Evolutionary conservation across 345 rosid species (phyloP), one percentile per base, ranked within the genome.

Genomic region (Brassica rapa): DNA sequence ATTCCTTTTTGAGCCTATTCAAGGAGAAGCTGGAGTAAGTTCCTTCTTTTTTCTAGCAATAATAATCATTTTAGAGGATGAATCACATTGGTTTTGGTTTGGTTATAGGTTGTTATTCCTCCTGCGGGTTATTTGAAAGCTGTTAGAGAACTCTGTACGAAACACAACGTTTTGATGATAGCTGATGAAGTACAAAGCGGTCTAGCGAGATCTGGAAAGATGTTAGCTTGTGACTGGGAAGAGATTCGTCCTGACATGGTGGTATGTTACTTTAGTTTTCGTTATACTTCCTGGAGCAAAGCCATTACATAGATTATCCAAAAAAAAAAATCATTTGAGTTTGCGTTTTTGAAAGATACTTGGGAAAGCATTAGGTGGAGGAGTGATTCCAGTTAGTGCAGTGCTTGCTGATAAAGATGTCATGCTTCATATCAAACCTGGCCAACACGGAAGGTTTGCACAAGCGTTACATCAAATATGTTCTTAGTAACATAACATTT

Each of bases 361-460:
- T 12, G 98, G 99, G 78, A 94, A 94, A 82, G 99, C 98, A 78
- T 85, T 94, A 87, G 99, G 99, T 4, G 98, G 99, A 78, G 99
- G 99, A 80, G 94, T 94, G 19, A 84, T 94, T 63, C 96, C 99
- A 11, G 96, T 94, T 41, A 94, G 99, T 84, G 99, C 87, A 4
- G 97, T 94, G 43, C 94, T 94, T 66, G 90, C 97, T 24, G 92
- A 93, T 78, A 91, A 86, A 82, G 90, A 93, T 73, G 86, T 90
- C 72, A 92, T 93, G 98, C 98, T 94, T 79, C 92, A 94, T 63
- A 86, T 94, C 80, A 91, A 65, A 82, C 99, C 99, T 60, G 98
- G 98, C 82, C 96, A 94, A 85, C 99, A 94, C 32, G 99, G 98
- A 78, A 91, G 98, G 97, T 93, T 74, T 0, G 83, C 65, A 71